Evolutionary conservation across 2,329 filamentous ascomycete genomes (phyloP).

Genomic region (Monosporascus sp.): DNA sequence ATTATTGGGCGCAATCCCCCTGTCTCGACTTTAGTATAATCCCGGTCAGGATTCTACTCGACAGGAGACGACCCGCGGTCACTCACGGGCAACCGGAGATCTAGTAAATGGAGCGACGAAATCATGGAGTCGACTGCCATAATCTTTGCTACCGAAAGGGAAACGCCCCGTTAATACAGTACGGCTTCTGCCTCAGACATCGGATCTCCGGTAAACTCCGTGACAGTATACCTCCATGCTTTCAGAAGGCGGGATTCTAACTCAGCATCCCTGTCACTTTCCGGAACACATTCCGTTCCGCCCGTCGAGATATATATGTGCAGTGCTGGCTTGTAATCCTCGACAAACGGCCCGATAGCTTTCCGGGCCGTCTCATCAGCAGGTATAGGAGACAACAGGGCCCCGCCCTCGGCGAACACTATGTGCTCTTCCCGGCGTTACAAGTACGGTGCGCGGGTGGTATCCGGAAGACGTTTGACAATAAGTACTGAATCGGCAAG

Average conservation of each 20-base stretch:
- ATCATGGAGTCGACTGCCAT: no score
- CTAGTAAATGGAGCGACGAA: background rate
- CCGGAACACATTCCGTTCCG: background rate
- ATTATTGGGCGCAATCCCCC: background rate
- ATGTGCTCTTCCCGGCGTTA: constrained; percentile 11
- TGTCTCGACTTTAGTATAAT: background rate
- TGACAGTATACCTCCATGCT: constrained; percentile 16
- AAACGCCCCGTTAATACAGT: constrained; percentile 9
- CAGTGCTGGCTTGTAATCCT: constrained; percentile 16
- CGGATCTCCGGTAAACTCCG: constrained; percentile 3
- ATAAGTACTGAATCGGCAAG: constrained; percentile 9
- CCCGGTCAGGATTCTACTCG: constrained; percentile 13
- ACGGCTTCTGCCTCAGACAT: constrained; percentile 3
- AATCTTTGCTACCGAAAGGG: background rate
- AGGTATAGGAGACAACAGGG: constrained; percentile 7
- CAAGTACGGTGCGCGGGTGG: constrained; percentile 11
- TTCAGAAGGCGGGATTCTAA: constrained; percentile 3
- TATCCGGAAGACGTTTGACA: background rate
- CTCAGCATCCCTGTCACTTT: constrained; percentile 2
- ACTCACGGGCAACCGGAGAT: constrained; percentile 1
- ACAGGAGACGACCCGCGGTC: constrained; percentile 1
- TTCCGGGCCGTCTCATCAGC: constrained; percentile 4
- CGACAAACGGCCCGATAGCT: constrained; percentile 14
- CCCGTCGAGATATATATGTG: constrained; percentile 6
- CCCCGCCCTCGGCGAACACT: constrained; percentile 10